A percentile compares a stretch with the other conserved stretches of the same genome.
Conservation (phyloP, 331 rosid species). For the Stylosanthes scabra region DNA sequence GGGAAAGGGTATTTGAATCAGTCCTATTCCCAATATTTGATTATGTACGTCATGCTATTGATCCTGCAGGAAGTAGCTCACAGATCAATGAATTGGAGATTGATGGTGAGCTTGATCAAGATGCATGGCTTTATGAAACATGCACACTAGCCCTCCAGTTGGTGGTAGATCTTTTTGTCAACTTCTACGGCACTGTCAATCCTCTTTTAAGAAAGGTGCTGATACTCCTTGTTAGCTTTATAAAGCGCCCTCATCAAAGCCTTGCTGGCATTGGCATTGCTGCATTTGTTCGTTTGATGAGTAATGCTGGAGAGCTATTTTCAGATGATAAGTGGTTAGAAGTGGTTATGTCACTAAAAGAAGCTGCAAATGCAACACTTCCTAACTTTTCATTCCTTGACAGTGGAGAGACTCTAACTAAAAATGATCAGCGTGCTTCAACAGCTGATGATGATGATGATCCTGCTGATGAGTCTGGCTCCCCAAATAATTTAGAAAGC, state of each 20-base stretch:
- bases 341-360: constrained; percentile 79
- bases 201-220: constrained; percentile 88
- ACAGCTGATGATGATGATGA: constrained; percentile 55
- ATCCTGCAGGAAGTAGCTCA: constrained; percentile 75
- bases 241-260: constrained; percentile 95
- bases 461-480: constrained; percentile 46
- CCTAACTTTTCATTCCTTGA: constrained; percentile 78
- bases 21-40: constrained; percentile 97
- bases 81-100: constrained; percentile 55
- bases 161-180: constrained; percentile 95
- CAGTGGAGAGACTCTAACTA: constrained; percentile 40
- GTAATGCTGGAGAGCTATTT: constrained; percentile 87
- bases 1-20: constrained; percentile 96
- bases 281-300: constrained; percentile 96
- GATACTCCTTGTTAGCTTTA: constrained; percentile 84
- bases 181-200: constrained; percentile 81
- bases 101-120: constrained; percentile 88
- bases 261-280: constrained; percentile 98
- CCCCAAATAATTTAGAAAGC: constrained; percentile 61
- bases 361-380: constrained; percentile 82
- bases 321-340: constrained; percentile 95
- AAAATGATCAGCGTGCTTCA: constrained; percentile 49
- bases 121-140: constrained; percentile 96
- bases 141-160: constrained; percentile 92
- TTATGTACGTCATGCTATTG: constrained; percentile 94